These are phyloP conservation scores for Leccinum uliginosum DNA, from an alignment of 768 basidiomycete species.

Conservation along the genomic window DNA sequence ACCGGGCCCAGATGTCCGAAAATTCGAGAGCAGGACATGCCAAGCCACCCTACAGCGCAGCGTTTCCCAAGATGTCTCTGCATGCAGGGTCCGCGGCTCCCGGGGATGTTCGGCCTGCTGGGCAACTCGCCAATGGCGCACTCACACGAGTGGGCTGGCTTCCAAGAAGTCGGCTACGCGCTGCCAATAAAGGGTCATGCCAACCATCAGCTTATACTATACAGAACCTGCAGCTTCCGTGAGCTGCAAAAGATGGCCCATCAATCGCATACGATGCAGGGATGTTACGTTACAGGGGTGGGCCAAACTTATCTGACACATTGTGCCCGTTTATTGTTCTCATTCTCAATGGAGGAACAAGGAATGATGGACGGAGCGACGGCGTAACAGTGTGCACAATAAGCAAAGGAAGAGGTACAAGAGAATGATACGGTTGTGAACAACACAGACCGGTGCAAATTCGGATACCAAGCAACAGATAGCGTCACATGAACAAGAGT, in stretches of 20 bases:
- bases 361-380: slow-evolving; percentile 1
- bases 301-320: not conserved
- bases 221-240: slow-evolving; percentile 18
- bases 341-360: slow-evolving; percentile 1
- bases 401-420: slow-evolving; percentile 11
- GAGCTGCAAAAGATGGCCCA: slow-evolving; percentile 5
- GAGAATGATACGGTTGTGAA: slow-evolving; percentile 7
- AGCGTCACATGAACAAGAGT: slow-evolving; percentile 29
- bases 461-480: slow-evolving; percentile 18
- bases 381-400: slow-evolving; percentile 14
- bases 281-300: slow-evolving; percentile 8
- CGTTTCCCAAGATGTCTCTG: slow-evolving; percentile 21
- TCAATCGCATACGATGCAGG: not conserved
- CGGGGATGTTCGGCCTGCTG: slow-evolving; percentile 53
- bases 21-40: slow-evolving; percentile 30
- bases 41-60: slow-evolving; percentile 17
- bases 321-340: slow-evolving; percentile 9
- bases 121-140: slow-evolving; percentile 52
- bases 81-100: slow-evolving; percentile 55
- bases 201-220: slow-evolving; percentile 18
- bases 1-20: slow-evolving; percentile 37
- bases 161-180: slow-evolving; percentile 19
- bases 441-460: slow-evolving; percentile 9
- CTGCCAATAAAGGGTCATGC: slow-evolving; percentile 2
- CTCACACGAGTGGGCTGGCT: slow-evolving; percentile 34